These are phyloP conservation scores for Pulveroboletus sp. DNA, from an alignment of 768 basidiomycete species.

Conservation along the genomic window DNA sequence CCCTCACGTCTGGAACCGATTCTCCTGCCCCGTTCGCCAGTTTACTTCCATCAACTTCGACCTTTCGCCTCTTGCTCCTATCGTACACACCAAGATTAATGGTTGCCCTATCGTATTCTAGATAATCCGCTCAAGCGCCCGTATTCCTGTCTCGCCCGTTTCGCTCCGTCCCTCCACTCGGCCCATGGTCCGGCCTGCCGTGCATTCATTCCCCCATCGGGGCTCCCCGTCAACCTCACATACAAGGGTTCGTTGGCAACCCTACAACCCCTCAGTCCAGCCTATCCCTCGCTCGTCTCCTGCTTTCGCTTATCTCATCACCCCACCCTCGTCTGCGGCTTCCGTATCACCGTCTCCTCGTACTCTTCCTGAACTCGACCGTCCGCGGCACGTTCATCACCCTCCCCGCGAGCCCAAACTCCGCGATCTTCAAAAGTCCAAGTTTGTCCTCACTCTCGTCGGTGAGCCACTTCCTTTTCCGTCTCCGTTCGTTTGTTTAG, in stretches of 20 bases:
- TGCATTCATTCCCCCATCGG: slow-evolving; percentile 63
- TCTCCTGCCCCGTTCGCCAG: slow-evolving; percentile 20
- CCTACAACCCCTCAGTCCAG: slow-evolving; percentile 52
- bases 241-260: slow-evolving; percentile 76
- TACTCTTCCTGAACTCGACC: slow-evolving; percentile 36
- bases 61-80: slow-evolving; percentile 14
- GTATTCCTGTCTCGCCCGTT: slow-evolving; percentile 3
- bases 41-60: slow-evolving; percentile 11
- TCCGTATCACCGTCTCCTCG: slow-evolving; percentile 41
- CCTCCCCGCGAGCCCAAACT: slow-evolving; percentile 32
- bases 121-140: slow-evolving; percentile 25
- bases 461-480: slow-evolving; percentile 45
- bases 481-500: slow-evolving; percentile 10
- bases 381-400: slow-evolving; percentile 30
- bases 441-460: slow-evolving; percentile 64
- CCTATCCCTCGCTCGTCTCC: slow-evolving; percentile 33
- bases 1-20: slow-evolving; percentile 24
- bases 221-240: slow-evolving; percentile 62
- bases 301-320: slow-evolving; percentile 46
- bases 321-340: slow-evolving; percentile 53
- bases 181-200: slow-evolving; percentile 34
- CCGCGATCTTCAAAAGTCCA: slow-evolving; percentile 52
- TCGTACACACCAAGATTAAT: slow-evolving; percentile 28
- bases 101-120: slow-evolving; percentile 35
- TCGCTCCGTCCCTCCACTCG: slow-evolving; percentile 5